A percentile compares a stretch with the other conserved stretches of the same genome.
Evolutionary conservation across 495 filamentous ascomycete genomes (phyloP).

Genomic region (Penicillium macrosclerotiorum): DNA sequence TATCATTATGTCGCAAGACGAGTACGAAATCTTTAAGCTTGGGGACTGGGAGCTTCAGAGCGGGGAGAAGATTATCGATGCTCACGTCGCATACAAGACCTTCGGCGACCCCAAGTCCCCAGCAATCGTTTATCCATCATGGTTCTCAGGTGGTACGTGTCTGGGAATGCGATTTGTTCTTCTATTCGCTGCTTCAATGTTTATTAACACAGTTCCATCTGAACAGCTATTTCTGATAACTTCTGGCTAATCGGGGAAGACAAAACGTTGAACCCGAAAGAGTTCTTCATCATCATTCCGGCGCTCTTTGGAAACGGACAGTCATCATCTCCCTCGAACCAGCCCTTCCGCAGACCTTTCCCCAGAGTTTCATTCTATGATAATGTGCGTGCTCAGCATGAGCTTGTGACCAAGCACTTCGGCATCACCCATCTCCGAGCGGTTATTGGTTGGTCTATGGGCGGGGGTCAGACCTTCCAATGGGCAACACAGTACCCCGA

Average conservation of each 20-base stretch:
- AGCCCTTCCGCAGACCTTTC: conserved; percentile 51
- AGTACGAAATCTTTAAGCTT: conserved; percentile 53
- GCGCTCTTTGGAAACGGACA: conserved; percentile 73
- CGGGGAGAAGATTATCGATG: conserved; percentile 53
- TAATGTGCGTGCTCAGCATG: conserved; percentile 66
- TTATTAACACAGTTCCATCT: neutral
- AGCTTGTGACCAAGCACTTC: conserved; percentile 61
- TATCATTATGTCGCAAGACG: conserved; percentile 30
- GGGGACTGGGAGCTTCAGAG: conserved; percentile 63
- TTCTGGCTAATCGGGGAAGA: conserved; percentile 64
- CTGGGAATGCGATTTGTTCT: neutral
- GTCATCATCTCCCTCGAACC: conserved; percentile 68
- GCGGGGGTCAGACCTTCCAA: conserved; percentile 64
- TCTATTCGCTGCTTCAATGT: neutral
- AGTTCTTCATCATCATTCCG: conserved; percentile 69
- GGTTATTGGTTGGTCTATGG: conserved; percentile 72
- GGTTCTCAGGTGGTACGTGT: conserved; percentile 60
- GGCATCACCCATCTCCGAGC: conserved; percentile 60
- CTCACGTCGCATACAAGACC: conserved; percentile 68
- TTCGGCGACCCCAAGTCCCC: conserved; percentile 61
- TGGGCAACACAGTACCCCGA: conserved; percentile 72
- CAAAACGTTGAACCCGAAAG: conserved; percentile 56
- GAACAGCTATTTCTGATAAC: conserved; percentile 57
- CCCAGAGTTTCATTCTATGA: conserved; percentile 64
- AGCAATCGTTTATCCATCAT: conserved; percentile 68